These are phyloP conservation scores for Colletotrichum sp. DNA, from an alignment of 2,329 filamentous ascomycete genomes.

Conservation along the genomic window DNA sequence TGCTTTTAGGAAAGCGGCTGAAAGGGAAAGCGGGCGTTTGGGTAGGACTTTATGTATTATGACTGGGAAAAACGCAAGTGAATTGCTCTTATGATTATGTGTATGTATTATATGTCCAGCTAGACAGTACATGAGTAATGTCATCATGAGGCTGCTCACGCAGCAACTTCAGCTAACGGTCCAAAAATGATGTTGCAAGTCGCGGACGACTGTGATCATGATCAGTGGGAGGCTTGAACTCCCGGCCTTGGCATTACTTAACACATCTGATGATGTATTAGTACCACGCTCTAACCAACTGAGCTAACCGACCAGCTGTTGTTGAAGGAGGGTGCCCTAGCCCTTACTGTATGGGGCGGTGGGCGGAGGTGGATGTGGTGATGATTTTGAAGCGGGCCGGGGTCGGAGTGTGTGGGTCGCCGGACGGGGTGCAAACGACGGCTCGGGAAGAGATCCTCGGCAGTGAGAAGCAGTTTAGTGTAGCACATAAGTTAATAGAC, in stretches of 20 bases:
- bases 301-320: neutral
- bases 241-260: neutral
- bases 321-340: neutral
- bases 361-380: neutral
- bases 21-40: neutral
- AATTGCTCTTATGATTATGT: neutral
- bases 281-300: constrained; percentile 1
- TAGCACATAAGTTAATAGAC: neutral
- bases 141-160: neutral
- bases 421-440: neutral
- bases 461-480: neutral
- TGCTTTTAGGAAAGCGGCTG: neutral
- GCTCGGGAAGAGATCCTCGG: neutral
- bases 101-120: neutral
- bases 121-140: neutral
- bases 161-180: neutral
- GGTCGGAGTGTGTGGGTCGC: neutral
- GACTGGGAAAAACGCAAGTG: neutral
- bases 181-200: neutral
- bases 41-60: neutral
- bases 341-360: neutral
- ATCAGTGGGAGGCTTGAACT: neutral
- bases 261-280: neutral
- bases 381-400: neutral
- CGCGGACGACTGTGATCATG: neutral